Percentiles rank a stretch among this genome's conserved stretches.
phyloP scores from a whole-genome alignment of 768 basidiomycete genomes.

The Auricularia sp. region DNA sequence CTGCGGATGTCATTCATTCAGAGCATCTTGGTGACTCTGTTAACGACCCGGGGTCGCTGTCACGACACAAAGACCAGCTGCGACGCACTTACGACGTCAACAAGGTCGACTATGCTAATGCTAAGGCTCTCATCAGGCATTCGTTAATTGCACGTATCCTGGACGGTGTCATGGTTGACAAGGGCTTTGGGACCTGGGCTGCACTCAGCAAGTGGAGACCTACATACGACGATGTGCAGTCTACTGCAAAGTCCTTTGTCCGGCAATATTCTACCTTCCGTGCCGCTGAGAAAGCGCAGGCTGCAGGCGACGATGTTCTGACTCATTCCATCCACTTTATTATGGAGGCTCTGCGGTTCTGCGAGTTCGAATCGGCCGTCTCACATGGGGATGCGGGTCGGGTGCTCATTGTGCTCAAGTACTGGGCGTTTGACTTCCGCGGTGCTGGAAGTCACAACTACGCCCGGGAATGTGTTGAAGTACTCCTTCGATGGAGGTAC shows the following conservation, averaged over 20 bases:
- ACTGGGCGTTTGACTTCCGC: slow-evolving; percentile 19
- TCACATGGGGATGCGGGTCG: slow-evolving; percentile 22
- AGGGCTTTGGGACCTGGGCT: background rate
- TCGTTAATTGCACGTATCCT: slow-evolving; percentile 21
- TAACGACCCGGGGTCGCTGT: slow-evolving; percentile 17
- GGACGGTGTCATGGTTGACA: slow-evolving; percentile 16
- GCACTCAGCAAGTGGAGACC: slow-evolving; percentile 8
- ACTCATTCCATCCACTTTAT: slow-evolving; percentile 20
- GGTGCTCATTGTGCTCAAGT: slow-evolving; percentile 18
- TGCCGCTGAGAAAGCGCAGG: slow-evolving; percentile 10
- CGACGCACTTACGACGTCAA: slow-evolving; percentile 19
- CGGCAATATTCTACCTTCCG: slow-evolving; percentile 5
- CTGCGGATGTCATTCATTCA: slow-evolving; percentile 15
- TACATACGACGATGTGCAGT: slow-evolving; percentile 4
- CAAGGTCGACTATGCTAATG: slow-evolving; percentile 21
- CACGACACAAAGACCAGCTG: slow-evolving; percentile 18
- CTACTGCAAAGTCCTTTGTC: background rate
- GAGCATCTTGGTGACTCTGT: slow-evolving; percentile 16
- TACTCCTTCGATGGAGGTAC: slow-evolving; percentile 13
- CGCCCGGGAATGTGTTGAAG: slow-evolving; percentile 17
- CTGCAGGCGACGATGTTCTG: slow-evolving; percentile 7
- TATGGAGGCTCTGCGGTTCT: slow-evolving; percentile 20
- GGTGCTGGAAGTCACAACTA: slow-evolving; percentile 26
- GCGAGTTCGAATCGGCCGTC: slow-evolving; percentile 22
- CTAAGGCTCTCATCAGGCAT: slow-evolving; percentile 20